Base-by-base conservation (phyloP, 1,284 basidiomycete species). In the Tylopilus microsporus region DNA sequence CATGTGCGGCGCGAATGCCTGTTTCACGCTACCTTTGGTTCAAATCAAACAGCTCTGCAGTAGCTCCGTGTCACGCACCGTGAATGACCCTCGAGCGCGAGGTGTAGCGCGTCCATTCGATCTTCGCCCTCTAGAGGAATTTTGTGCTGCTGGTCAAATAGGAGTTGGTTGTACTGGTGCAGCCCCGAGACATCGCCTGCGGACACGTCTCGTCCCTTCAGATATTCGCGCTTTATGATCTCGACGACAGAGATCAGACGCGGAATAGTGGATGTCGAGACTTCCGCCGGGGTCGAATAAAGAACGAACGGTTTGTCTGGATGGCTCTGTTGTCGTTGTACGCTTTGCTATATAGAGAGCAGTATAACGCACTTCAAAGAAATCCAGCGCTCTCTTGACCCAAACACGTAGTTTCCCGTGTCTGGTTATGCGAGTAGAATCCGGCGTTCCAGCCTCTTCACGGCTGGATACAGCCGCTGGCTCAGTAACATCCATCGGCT, bases 81-180 rank as follows among this genome's bases (percentile, higher is more conserved):
- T 45, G 84, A 83, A 59, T 78, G 82, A 51, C 71, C 75, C 57
- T 73, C 74, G 42, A 84, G 65, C 3, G 76, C 79, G 25, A 59
- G 52, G 1, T 68, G 67, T 16, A 79, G 64, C 45, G 76, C 76
- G 52, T 73, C 65, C 34, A 65, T 55, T 37, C 77, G 71, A 9
- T 73, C 70, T 57, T 76, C 68, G 19, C 73, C 74, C 16, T 67
- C 69, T 43, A 59, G 60, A 13, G 65, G 59, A 13, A 68, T 60
- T 10, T 36, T 68, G 42, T 71, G 65, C n/a, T 75, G 78, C 60
- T 85, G 83, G 37, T 91, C 70, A 49, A 71, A 79, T 0, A 85
- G 84, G 18, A 88, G 73, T 62, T 87, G 79, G 64, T 91, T 94
- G 73, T 93, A 93, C 69, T 94, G 92, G 73, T 91, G 84, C 50